Evolutionary conservation across 1,284 basidiomycete genomes (phyloP).

Genomic region (Athelia sp.): DNA sequence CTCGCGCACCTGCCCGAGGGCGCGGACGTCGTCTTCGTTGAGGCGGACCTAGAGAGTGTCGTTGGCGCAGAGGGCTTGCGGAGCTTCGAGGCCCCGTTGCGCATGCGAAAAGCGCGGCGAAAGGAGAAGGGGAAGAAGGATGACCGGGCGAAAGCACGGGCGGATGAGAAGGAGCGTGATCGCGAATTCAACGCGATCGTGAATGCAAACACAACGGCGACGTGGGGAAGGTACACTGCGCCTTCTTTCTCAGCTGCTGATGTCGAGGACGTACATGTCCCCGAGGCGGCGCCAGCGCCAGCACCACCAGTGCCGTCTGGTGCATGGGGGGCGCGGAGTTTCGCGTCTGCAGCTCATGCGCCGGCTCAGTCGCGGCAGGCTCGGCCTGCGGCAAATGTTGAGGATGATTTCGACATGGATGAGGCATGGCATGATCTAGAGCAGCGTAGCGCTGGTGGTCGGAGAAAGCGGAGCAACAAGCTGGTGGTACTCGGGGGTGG

Average conservation of each 20-base stretch:
- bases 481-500: constrained; percentile 68
- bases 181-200: constrained; percentile 23
- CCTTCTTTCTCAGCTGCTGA: constrained; percentile 10
- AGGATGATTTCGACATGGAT: constrained; percentile 76
- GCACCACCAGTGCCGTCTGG: constrained; percentile 36
- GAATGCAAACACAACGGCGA: constrained; percentile 19
- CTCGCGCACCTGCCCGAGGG: constrained; percentile 89
- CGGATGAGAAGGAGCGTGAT: constrained; percentile 79
- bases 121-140: constrained; percentile 79
- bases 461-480: constrained; percentile 59
- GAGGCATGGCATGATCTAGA: constrained; percentile 80
- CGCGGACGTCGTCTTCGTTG: constrained; percentile 92
- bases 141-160: constrained; percentile 71
- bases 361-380: constrained; percentile 17
- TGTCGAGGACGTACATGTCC: constrained; percentile 24
- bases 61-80: constrained; percentile 70
- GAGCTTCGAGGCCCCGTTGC: constrained; percentile 77
- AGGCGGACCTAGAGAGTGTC: constrained; percentile 77
- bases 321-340: constrained; percentile 75
- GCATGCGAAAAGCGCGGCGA: constrained; percentile 68
- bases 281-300: constrained; percentile 13
- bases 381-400: constrained; percentile 27
- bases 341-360: constrained; percentile 68
- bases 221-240: constrained; percentile 17
- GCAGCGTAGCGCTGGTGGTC: constrained; percentile 39